phyloP scores from a whole-genome alignment of 2,329 filamentous ascomycete species.

The Fusarium luffae region DNA sequence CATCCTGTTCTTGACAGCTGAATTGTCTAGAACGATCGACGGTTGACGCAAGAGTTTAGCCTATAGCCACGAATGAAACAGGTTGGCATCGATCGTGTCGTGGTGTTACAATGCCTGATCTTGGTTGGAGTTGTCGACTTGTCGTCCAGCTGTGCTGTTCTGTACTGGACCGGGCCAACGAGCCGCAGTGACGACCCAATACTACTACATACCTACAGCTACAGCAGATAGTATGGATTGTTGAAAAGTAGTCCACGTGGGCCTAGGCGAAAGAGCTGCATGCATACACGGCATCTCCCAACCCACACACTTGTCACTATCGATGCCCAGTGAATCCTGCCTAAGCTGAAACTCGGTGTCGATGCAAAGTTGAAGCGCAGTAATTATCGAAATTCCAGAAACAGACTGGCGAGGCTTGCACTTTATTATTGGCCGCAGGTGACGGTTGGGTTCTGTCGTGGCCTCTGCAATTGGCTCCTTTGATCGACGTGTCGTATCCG shows the following conservation, averaged over 20 bases:
- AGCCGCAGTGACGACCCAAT: conserved; percentile 9
- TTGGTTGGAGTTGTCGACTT: background rate
- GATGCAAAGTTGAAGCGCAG: conserved; percentile 16
- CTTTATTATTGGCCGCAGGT: conserved; percentile 28
- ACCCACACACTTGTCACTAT: conserved; percentile 31
- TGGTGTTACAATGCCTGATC: conserved; percentile 13
- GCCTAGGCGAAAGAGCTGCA: conserved; percentile 24
- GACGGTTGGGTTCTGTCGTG: conserved; percentile 23
- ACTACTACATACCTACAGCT: background rate
- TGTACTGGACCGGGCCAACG: background rate
- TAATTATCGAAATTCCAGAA: conserved; percentile 17
- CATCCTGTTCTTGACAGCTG: background rate
- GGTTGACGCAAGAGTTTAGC: conserved; percentile 13
- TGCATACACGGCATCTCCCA: conserved; percentile 31
- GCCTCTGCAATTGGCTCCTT: conserved; percentile 10
- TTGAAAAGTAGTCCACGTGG: conserved; percentile 24
- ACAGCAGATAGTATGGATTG: background rate
- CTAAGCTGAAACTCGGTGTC: conserved; percentile 30
- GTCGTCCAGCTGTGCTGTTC: background rate
- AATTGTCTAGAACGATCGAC: conserved; percentile 18
- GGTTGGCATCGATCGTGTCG: background rate
- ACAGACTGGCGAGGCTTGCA: conserved; percentile 27
- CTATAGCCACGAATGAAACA: background rate
- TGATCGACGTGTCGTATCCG: conserved; percentile 32
- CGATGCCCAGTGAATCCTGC: conserved; percentile 36